Percentiles rank a stretch among this genome's conserved stretches.
These are phyloP conservation scores for Aspergillus luchuensis DNA, from an alignment of 2,329 filamentous ascomycete species.

Conservation along the genomic window DNA sequence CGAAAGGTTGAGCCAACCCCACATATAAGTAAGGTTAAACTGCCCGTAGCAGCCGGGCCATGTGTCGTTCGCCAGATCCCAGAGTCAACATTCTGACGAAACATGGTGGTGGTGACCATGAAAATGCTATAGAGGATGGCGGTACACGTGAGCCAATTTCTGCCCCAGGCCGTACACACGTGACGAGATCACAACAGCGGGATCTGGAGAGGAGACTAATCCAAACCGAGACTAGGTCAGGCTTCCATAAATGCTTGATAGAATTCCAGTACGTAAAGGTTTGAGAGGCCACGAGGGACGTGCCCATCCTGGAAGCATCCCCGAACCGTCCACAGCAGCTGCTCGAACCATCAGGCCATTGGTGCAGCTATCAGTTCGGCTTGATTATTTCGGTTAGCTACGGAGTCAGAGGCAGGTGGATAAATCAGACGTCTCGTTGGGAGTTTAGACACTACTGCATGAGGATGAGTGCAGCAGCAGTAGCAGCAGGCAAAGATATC, in stretches of 20 bases:
- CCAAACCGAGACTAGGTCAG: neutral
- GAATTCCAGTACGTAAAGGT: neutral
- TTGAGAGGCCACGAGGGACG: neutral
- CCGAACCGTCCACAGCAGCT: neutral
- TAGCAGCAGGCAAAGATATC: neutral
- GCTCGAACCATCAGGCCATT: neutral
- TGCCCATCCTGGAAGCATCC: neutral
- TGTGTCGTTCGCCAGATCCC: no score
- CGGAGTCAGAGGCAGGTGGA: neutral
- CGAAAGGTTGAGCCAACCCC: no score
- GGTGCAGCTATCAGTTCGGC: neutral
- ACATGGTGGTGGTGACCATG: no score
- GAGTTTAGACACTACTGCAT: no score
- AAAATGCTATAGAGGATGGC: no score
- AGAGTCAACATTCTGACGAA: no score
- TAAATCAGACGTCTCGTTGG: no score
- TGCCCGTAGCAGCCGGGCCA: no score
- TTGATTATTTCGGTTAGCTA: neutral
- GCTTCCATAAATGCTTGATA: neutral
- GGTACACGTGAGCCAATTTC: no score
- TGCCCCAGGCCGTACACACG: no score
- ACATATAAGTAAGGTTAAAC: no score
- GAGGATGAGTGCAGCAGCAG: neutral
- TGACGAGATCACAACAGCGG: neutral
- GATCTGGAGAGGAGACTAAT: neutral